phyloP scores from a whole-genome alignment of 495 filamentous ascomycete genomes.

The Aspergillus funiculosus region DNA sequence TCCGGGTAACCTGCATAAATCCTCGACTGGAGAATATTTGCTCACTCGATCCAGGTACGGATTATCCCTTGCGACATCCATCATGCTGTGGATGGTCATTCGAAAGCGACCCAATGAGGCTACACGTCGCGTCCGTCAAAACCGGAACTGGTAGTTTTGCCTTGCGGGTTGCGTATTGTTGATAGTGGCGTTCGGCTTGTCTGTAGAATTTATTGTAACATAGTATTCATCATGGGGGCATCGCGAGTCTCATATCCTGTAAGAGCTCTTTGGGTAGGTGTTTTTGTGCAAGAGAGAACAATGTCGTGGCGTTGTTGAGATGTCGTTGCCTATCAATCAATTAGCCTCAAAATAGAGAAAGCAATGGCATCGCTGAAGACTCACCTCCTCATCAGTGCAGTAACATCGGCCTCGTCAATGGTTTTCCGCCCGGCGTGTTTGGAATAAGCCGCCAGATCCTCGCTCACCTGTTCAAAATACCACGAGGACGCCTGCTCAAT shows the following conservation, averaged over 20 bases:
- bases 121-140: constrained; percentile 68
- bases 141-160: constrained; percentile 63
- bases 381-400: constrained; percentile 73
- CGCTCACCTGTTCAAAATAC: constrained; percentile 82
- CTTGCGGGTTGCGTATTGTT: constrained; percentile 9
- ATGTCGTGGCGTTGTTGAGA: constrained; percentile 62
- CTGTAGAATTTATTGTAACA: constrained; percentile 12
- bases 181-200: constrained; percentile 24
- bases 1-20: not conserved
- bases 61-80: constrained; percentile 73
- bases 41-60: constrained; percentile 67
- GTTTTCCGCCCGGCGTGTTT: constrained; percentile 76
- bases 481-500: constrained; percentile 76
- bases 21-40: not conserved
- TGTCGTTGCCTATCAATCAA: constrained; percentile 66
- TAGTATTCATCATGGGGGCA: constrained; percentile 44
- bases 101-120: constrained; percentile 74
- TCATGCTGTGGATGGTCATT: constrained; percentile 94
- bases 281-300: constrained; percentile 77
- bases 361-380: constrained; percentile 21
- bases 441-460: constrained; percentile 73
- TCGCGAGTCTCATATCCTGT: constrained; percentile 72
- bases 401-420: constrained; percentile 78
- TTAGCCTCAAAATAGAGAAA: constrained; percentile 2
- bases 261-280: constrained; percentile 76